Percentiles rank a stretch among this genome's conserved stretches.
These are phyloP conservation scores for Lasiodiplodia sp. DNA, from an alignment of 2,329 filamentous ascomycete species.

Conservation along the genomic window DNA sequence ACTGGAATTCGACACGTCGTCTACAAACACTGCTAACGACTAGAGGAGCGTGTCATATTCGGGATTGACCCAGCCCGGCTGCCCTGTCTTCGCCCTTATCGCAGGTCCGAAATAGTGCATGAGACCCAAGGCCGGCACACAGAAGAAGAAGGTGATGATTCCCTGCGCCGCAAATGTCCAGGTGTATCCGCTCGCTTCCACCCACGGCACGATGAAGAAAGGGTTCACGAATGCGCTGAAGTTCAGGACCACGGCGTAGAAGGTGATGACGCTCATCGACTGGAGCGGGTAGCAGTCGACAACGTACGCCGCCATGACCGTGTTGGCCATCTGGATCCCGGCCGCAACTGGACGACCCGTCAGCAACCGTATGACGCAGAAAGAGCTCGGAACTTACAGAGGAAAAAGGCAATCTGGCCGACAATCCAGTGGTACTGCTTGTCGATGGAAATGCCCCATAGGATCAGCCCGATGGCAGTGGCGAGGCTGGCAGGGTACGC, in stretches of 20 bases:
- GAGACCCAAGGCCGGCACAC: constrained; percentile 36
- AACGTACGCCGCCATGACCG: constrained; percentile 60
- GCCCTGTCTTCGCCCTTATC: constrained; percentile 32
- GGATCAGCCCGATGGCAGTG: constrained; percentile 57
- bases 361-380: neutral
- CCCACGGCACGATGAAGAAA: constrained; percentile 41
- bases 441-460: constrained; percentile 65
- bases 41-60: constrained; percentile 31
- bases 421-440: constrained; percentile 63
- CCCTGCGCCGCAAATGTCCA: constrained; percentile 42
- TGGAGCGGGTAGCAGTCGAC: constrained; percentile 64
- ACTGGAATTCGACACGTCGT: neutral
- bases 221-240: constrained; percentile 35
- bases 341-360: constrained; percentile 52
- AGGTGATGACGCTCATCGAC: constrained; percentile 49
- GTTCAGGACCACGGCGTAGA: constrained; percentile 52
- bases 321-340: constrained; percentile 66
- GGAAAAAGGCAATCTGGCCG: constrained; percentile 63
- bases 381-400: constrained; percentile 52
- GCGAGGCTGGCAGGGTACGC: constrained; percentile 61
- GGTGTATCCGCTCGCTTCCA: constrained; percentile 36
- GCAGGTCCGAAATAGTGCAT: constrained; percentile 37
- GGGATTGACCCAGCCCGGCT: constrained; percentile 34
- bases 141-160: constrained; percentile 39
- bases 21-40: neutral